These are phyloP conservation scores for Ustilago cynodontis DNA, from an alignment of 1,284 basidiomycete species.

Conservation along the genomic window DNA sequence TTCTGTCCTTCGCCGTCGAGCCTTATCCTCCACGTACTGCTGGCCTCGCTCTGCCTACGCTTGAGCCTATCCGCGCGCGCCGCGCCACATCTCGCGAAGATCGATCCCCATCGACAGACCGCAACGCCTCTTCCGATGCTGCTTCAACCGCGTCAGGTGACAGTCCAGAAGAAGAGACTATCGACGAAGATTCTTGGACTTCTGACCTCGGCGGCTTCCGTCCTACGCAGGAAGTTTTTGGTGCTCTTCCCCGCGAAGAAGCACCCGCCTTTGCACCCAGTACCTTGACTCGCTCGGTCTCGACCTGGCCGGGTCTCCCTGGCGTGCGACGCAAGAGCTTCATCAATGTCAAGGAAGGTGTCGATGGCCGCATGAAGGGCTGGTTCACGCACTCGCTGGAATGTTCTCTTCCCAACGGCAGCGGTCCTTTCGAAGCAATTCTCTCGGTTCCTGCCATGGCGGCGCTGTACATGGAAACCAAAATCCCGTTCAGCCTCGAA, in stretches of 20 bases:
- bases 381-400: conserved; percentile 53
- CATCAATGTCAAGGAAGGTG: conserved; percentile 54
- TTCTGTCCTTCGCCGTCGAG: conserved; percentile 49
- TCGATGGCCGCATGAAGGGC: conserved; percentile 54
- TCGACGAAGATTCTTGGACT: conserved; percentile 51
- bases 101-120: conserved; percentile 18
- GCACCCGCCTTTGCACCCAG: conserved; percentile 23
- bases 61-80: conserved; percentile 35
- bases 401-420: conserved; percentile 22
- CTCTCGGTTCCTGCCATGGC: conserved; percentile 53
- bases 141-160: conserved; percentile 19
- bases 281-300: conserved; percentile 16
- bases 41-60: conserved; percentile 45
- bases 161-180: conserved; percentile 28
- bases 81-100: conserved; percentile 26
- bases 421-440: conserved; percentile 44
- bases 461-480: conserved; percentile 55
- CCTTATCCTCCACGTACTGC: conserved; percentile 52
- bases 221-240: conserved; percentile 45
- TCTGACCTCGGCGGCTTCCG: conserved; percentile 46
- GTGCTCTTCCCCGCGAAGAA: conserved; percentile 34
- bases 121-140: conserved; percentile 14
- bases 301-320: conserved; percentile 19
- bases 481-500: conserved; percentile 52
- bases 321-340: conserved; percentile 41